Evolutionary conservation across 495 filamentous ascomycete species (phyloP), one percentile per base, ranked within the genome.

Genomic region (Penicillium canariense): DNA sequence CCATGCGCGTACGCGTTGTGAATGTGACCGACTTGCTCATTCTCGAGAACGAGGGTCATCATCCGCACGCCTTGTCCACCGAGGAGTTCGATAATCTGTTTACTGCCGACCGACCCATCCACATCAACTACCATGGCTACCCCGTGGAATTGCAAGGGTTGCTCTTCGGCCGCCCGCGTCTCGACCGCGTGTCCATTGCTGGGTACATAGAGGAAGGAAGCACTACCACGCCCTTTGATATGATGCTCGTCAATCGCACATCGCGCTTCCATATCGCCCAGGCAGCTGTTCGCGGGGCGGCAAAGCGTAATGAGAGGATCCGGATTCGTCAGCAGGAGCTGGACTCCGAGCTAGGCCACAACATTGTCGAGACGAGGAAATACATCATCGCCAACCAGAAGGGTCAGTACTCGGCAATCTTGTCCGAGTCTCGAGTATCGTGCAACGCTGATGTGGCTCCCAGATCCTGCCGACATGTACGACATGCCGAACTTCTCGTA

Each of bases 1-100:
- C 72, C 7, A 68, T 90, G 2, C 73, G 78, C 12, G 74, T 88
- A 0, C 79, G 87, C 6, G 84, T 89, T 14, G 68, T 89, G 52
- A 90, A 90, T 54, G 86, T 90, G n/a, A 87, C 84, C 0, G 87
- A 89, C 55, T 66, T 89, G 39, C 82, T 90, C 81, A 82, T 88
- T 20, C 76, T 90, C 4, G 76, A 77, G 6, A 77, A 77, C 5
- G 78, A 85, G 54, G 80, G 79, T 2, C 43, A 61, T 1, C 87
- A 90, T 59, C 87, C 86, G 8, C 87, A 90, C 56, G 74, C 83
- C 10, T 63, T 89, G 43, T 68, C 65, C 7, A 62, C 67, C 15
- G 70, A 77, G n/a, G 76, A 66, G 0, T 89, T 87, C 51, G 67
- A 78, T 26, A 69, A 75, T 1, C 63, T 90, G 9, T 88, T 90